phyloP scores from a whole-genome alignment of 306 rosid genomes.

The Cajanus cajan region DNA sequence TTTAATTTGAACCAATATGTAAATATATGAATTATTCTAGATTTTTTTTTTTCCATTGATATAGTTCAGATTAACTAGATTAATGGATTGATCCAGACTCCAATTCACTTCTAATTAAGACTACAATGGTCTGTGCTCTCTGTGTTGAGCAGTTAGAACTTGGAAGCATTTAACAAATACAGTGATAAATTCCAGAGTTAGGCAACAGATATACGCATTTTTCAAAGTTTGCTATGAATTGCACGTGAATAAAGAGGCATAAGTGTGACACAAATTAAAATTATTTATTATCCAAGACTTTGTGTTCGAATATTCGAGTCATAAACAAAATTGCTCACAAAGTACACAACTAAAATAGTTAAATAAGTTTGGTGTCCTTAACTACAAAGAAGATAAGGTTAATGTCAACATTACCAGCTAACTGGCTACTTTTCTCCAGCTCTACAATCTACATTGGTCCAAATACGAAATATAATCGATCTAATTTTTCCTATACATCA shows the following conservation, averaged over 20 bases:
- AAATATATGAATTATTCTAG: no score
- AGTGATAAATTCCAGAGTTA: not conserved
- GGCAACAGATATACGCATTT: not conserved
- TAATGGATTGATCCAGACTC: no score
- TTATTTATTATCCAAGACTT: not conserved
- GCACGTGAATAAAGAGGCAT: not conserved
- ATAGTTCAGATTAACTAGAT: no score
- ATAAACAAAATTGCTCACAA: no score
- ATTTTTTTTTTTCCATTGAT: no score
- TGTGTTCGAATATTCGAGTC: not conserved
- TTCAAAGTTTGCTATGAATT: not conserved
- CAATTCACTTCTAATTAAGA: no score
- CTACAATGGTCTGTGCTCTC: no score
- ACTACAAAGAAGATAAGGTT: not conserved
- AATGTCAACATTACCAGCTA: not conserved
- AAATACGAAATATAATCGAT: not conserved
- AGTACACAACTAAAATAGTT: not conserved
- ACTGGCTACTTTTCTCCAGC: not conserved
- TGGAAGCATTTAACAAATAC: not conserved
- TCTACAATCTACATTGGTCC: not conserved
- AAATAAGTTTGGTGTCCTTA: not conserved
- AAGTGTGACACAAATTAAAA: not conserved
- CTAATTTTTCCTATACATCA: not conserved
- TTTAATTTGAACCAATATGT: no score
- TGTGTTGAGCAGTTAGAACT: no score